Evolutionary conservation across 148 eudicot genomes (phyloP).

Genomic region (Salicornia ramosissima): DNA sequence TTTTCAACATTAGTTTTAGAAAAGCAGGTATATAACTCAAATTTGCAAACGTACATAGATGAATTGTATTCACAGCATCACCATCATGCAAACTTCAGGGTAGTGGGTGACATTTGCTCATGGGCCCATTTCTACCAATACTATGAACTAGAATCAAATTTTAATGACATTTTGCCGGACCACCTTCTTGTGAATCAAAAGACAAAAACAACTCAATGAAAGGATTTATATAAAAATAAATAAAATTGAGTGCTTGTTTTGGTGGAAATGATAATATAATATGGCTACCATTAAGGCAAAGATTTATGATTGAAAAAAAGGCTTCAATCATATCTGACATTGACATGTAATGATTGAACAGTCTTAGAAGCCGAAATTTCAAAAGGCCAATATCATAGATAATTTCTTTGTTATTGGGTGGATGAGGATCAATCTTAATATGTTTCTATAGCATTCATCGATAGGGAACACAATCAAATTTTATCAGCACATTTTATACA

Average conservation of each 20-base stretch:
- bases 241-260: background rate
- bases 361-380: background rate
- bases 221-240: background rate
- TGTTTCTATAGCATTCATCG: too few relatives aligned
- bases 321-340: background rate
- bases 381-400: background rate
- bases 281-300: too few relatives aligned
- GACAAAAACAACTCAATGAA: background rate
- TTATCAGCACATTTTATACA: background rate
- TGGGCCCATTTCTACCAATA: background rate
- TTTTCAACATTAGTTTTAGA: background rate
- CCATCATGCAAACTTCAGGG: background rate
- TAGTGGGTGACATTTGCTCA: constrained; percentile 2
- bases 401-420: background rate
- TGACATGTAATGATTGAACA: background rate
- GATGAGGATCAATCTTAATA: too few relatives aligned
- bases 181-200: background rate
- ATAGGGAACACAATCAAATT: background rate
- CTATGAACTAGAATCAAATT: background rate
- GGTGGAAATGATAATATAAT: too few relatives aligned
- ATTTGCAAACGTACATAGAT: background rate
- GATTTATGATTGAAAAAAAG: too few relatives aligned
- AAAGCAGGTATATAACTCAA: background rate
- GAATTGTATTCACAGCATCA: background rate
- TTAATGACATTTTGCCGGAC: background rate